phyloP scores from a whole-genome alignment of 129 eudicot genomes.

The Flaveria sonorensis region DNA sequence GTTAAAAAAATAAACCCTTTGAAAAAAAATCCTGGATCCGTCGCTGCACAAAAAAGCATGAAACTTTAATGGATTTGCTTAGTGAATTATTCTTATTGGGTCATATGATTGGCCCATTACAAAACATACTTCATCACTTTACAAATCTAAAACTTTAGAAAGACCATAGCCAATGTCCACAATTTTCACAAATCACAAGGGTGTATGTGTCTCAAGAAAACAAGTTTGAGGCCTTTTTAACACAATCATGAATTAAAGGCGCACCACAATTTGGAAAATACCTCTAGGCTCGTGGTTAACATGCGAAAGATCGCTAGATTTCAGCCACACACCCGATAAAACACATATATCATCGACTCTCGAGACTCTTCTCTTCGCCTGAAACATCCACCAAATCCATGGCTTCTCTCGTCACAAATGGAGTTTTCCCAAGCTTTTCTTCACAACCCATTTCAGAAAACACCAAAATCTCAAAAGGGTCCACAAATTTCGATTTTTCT shows the following conservation, averaged over 20 bases:
- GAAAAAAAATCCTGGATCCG: too few species aligned
- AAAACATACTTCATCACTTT: too few species aligned
- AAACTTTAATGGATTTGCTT: too few species aligned
- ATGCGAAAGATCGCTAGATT: constrained; percentile 32
- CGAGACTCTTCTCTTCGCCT: constrained; percentile 22
- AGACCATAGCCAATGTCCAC: not conserved
- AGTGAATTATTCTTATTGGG: too few species aligned
- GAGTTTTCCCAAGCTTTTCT: constrained; percentile 53
- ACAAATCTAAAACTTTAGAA: too few species aligned
- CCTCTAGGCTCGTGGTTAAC: constrained; percentile 45
- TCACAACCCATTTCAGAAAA: constrained; percentile 55
- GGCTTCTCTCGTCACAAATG: constrained; percentile 84
- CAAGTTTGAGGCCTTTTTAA: not conserved
- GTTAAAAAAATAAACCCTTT: too few species aligned
- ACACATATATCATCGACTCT: constrained; percentile 24
- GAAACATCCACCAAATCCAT: constrained; percentile 41
- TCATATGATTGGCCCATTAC: too few species aligned
- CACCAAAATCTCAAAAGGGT: constrained; percentile 47
- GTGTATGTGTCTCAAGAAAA: not conserved
- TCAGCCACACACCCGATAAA: constrained; percentile 28
- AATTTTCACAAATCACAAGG: not conserved
- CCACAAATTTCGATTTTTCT: constrained; percentile 28
- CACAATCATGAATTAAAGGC: not conserved
- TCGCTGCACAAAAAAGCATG: too few species aligned
- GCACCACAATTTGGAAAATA: constrained; percentile 9